Base-by-base conservation (phyloP, 441 rosid genomes). In the Isatis lusitanica region DNA sequence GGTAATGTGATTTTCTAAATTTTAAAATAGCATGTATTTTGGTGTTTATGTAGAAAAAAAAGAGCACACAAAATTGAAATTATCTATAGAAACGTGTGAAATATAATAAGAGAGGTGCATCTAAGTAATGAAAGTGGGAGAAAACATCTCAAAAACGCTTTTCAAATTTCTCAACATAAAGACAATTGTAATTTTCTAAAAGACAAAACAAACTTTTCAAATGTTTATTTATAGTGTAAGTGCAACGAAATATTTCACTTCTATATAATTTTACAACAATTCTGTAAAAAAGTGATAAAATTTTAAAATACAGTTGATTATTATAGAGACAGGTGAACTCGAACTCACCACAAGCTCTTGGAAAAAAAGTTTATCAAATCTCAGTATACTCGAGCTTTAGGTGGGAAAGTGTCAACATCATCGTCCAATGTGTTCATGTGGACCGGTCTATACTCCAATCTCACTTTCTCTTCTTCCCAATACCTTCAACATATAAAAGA, bases 381-480 rank as follows among this genome's bases (percentile, higher is more conserved):
- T 87, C 80, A 92, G 72, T 94, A 94, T 35, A 94, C 97, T 66
- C 98, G 97, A 77, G 97, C 88, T 82, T 88, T 94, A 10, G 97
- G 98, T 7, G 97, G 97, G 85, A 94, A 87, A 30, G 90, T 0
- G 65, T 92, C 91, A 2, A 89, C 6, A 71, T 94, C 97, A 52
- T 92, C 89, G 36, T 94, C 98, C 70, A 94, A 77, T 17, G 98
- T 90, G 79, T 90, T 88, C 97, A 94, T 83, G 80, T 92, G 98
- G 64, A 94, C 98, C 12, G 97, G 97, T 79, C 98, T 85, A 83
- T 94, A 94, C 62, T 90, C 91, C 40, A 94, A 78, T 68, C 84
- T 85, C 28, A 92, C 97, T 74, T 89, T 89, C 81, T 80, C 96
- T 11, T 90, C 85, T 80, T 94, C 91, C 98, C 98, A 94, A 73